Evolutionary conservation across 208 protist genomes (phyloP).

Genomic region (Crithidia fasciculata): DNA sequence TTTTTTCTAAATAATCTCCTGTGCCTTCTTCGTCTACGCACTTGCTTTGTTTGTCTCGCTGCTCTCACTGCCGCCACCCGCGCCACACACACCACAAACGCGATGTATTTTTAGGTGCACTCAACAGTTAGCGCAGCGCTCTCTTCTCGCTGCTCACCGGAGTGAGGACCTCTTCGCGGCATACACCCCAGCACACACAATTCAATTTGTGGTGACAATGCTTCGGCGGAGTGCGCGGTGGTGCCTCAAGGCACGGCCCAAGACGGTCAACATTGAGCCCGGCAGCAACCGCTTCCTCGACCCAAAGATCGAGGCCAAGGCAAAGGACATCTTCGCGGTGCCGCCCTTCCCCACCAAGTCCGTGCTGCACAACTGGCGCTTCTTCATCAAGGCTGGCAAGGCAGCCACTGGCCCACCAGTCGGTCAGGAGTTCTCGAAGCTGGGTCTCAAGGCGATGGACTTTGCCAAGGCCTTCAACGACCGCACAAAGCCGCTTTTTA

Average conservation of each 20-base stretch:
- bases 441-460: conserved; percentile 91
- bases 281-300: conserved; percentile 76
- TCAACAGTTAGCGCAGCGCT: too few relatives aligned
- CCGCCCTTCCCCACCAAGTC: conserved; percentile 79
- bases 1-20: too few relatives aligned
- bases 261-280: conserved; percentile 73
- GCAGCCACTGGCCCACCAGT: conserved; percentile 88
- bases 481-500: conserved; percentile 86
- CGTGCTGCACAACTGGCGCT: conserved; percentile 92
- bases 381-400: conserved; percentile 90
- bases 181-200: too few relatives aligned
- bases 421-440: conserved; percentile 90
- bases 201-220: conserved; percentile 26
- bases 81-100: too few relatives aligned
- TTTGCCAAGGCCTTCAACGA: conserved; percentile 92
- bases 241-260: conserved; percentile 73
- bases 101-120: too few relatives aligned
- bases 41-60: too few relatives aligned
- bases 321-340: conserved; percentile 79
- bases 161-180: too few relatives aligned
- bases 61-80: too few relatives aligned
- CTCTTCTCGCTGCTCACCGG: too few relatives aligned
- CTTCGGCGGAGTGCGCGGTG: conserved; percentile 34
- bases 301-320: conserved; percentile 54
- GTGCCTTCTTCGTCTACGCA: too few relatives aligned